Evolutionary conservation across 139 green algal genomes (phyloP), one percentile per base, ranked within the genome.

Genomic region (Tetradesmus obliquus): DNA sequence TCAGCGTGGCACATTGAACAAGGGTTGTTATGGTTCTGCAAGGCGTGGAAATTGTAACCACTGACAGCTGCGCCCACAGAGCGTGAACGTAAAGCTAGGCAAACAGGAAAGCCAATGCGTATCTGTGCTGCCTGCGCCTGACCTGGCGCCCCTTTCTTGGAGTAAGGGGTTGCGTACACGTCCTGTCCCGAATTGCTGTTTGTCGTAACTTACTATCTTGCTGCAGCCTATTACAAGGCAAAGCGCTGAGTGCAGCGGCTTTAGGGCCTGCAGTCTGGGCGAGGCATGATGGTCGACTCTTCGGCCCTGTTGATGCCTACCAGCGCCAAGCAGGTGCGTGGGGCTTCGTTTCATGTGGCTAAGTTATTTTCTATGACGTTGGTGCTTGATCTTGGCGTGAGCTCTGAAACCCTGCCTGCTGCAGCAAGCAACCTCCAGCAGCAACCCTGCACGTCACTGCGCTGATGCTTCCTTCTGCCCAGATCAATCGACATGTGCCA

Each of bases 261-360:
- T 17, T 24, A n/a, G 66, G 66, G 15, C 66, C 17, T 76, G 15
- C 66, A 76, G 17, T 76, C 17, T 76, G 66, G 66, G 66, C 66
- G 66, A 76, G 66, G 66, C 66, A 76, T 24, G 66, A 76, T 76
- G 66, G 66, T 76, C 17, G 66, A 76, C 17, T 24, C 66, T 45
- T 58, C 32, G 10, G 5, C 84, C 53, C 69, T 90, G 51, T 55
- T 90, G 86, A 83, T 90, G 86, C 86, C 86, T 10, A 90, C 86
- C 13, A 90, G 19, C 51, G 86, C 86, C 55, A 90, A 90, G 53
- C 86, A 76, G 66, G 66, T 76, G 66, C 66, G 66, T 19, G 15
- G 24, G 8, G 66, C 6, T 13, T 71, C 9, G 19, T 2, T 76
- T 76, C 17, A 24, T 24, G 32, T 76, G 5, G 2, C 9, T 76